Base-by-base conservation (phyloP, 2,329 filamentous ascomycete genomes). In the Lecanosticta acicola region DNA sequence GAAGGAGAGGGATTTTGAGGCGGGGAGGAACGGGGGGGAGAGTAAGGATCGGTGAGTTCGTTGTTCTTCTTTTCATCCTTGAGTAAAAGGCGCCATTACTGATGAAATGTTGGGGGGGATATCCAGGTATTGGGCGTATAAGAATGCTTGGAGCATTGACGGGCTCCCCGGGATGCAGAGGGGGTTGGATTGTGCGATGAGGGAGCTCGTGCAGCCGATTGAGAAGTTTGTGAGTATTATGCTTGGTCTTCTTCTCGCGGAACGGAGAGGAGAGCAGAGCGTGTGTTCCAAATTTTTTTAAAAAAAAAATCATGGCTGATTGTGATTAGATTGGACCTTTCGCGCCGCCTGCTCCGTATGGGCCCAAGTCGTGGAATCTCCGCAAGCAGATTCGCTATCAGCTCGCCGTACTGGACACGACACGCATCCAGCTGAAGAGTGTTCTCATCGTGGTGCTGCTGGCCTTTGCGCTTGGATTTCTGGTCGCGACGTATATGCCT, bases 61-160 rank as follows among this genome's bases (percentile, higher is more conserved):
- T n/a, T n/a, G n/a, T n/a, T n/a, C n/a, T 20, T 39, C 8, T 9
- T 32, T 16, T 41, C 9, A 20, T n/a, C n/a, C n/a, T n/a, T n/a
- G n/a, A n/a, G n/a, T n/a, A n/a, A n/a, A n/a, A n/a, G n/a, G n/a
- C n/a, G n/a, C n/a, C n/a, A n/a, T n/a, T n/a, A n/a, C n/a, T n/a
- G n/a, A n/a, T n/a, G n/a, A n/a, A n/a, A 49, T 34, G 21, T 43
- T 45, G 32, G 48, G 39, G 20, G 17, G 5, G 13, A 14, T 9
- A 2, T 5, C 7, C 32, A 68, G 66, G 21, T 72, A 72, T 47
- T 72, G 70, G 70, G 69, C 69, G 3, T 68, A 58, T 43, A 73
- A 72, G 55, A 68, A 64, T 26, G 65, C 69, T 14, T 60, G 63
- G 46, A 67, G 63, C 26, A 67, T 72, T 19, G 71, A 73, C 50